Evolutionary conservation across 306 rosid species (phyloP), one percentile per base, ranked within the genome.

Genomic region (Elaeagnus macrophylla): DNA sequence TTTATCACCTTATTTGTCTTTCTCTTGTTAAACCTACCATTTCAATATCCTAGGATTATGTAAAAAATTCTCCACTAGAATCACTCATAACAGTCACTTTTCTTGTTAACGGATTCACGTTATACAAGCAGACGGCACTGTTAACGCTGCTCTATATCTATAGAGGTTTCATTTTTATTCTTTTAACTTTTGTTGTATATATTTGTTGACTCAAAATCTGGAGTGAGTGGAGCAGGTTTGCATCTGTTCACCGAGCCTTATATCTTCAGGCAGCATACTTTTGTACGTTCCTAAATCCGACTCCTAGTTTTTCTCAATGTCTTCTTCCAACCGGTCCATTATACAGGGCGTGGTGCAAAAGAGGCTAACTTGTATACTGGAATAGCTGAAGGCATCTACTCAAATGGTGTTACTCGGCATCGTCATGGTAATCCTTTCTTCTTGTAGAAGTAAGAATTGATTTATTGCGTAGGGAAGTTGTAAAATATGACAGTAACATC

Each of bases 191-290:
- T 66, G 42, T n/a, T n/a, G 53, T 79, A 81, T 73, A 77, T 86
- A 51, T 83, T 84, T 45, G 79, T 86, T 53, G 96, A 91, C 71
- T 64, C 96, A n/a, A 91, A 91, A 72, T 91, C 97, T 60, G 97
- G 89, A 50, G 97, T 91, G 53, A 91, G 93, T 48, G 96, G 97
- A 67, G 97, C 96, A 76, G 96, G 97, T 91, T 49, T 62, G 81
- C 48, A 62, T 75, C 72, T 48, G 68, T 60, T 56, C 39, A 49
- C 46, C 51, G 44, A 57, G 13, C 39, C 57, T 12, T 40, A 43
- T 44, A 12, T 12, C 15, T 45, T 45, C 50, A 59, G 51, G 45
- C 45, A n/a, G 10, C 62, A 25, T 25, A 25, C 32, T 25, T 25
- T 64, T 12, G 55, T 12, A 45, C 48, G 51, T 20, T 48, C 49